Conservation (phyloP, 148 eudicot species). For the Rhododendron ferrugineum region DNA sequence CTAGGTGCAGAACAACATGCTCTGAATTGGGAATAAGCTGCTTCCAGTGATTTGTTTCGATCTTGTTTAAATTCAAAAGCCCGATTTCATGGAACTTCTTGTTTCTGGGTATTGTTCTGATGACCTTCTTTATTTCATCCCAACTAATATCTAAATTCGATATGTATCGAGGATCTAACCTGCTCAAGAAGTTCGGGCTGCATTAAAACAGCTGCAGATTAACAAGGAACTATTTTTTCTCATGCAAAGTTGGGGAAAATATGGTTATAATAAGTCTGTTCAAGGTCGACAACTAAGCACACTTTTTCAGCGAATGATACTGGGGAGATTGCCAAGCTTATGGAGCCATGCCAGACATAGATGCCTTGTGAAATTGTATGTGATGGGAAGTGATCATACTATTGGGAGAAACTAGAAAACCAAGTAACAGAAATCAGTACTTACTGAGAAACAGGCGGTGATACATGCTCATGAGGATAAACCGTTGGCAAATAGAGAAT, state of each 20-base stretch:
- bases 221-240: not conserved
- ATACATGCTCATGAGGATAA: conserved; percentile 22
- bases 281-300: not conserved
- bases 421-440: not conserved
- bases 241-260: not conserved
- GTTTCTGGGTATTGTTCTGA: conserved; percentile 20
- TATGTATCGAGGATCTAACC: conserved; percentile 59
- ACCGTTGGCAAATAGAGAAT: conserved; percentile 32
- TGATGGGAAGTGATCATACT: too few species aligned
- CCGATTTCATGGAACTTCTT: conserved; percentile 45
- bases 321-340: too few species aligned
- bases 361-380: too few species aligned
- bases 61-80: conserved; percentile 53
- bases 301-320: too few species aligned
- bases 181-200: conserved; percentile 39
- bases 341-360: too few species aligned
- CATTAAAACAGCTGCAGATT: not conserved
- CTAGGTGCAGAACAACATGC: conserved; percentile 34
- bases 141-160: conserved; percentile 52
- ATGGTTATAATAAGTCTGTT: not conserved
- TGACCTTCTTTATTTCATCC: conserved; percentile 42
- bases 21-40: conserved; percentile 40
- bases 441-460: conserved; percentile 39
- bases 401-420: not conserved
- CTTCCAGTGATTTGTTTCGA: conserved; percentile 45